phyloP scores from a whole-genome alignment of 1,284 basidiomycete species.

The Melanopsichium pennsylvanicum region DNA sequence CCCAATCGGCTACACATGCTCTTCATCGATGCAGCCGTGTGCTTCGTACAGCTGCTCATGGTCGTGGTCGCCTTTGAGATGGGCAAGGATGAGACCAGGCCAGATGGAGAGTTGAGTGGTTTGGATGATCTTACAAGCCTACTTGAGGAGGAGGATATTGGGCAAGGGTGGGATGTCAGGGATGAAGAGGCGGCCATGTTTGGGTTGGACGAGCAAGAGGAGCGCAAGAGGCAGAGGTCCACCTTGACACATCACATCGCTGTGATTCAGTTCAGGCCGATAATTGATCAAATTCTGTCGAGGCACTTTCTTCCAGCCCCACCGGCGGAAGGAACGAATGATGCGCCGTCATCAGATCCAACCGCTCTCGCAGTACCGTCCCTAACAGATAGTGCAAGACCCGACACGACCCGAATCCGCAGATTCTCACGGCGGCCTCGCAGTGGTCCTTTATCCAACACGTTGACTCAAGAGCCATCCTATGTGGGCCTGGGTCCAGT shows the following conservation, averaged over 20 bases:
- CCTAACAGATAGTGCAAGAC: slow-evolving; percentile 1
- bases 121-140: slow-evolving; percentile 24
- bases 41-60: slow-evolving; percentile 35
- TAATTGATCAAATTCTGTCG: slow-evolving; percentile 22
- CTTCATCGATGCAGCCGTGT: slow-evolving; percentile 25
- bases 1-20: slow-evolving; percentile 42
- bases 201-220: slow-evolving; percentile 15
- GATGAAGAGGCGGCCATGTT: slow-evolving; percentile 42
- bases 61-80: slow-evolving; percentile 40
- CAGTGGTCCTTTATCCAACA: neutral
- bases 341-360: no score
- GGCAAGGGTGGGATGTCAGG: slow-evolving; percentile 37
- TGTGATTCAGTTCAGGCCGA: slow-evolving; percentile 16
- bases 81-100: slow-evolving; percentile 26
- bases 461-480: neutral
- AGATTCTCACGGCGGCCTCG: slow-evolving; percentile 31
- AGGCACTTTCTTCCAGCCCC: slow-evolving; percentile 11
- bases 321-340: neutral
- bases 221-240: slow-evolving; percentile 7
- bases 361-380: neutral
- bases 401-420: slow-evolving; percentile 28
- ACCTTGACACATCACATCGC: slow-evolving; percentile 40
- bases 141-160: slow-evolving; percentile 8
- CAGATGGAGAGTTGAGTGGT: slow-evolving; percentile 27
- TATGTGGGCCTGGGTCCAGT: slow-evolving; percentile 14